These are phyloP conservation scores for Chaetomidium leptoderma DNA, from an alignment of 495 filamentous ascomycete genomes.

Conservation along the genomic window DNA sequence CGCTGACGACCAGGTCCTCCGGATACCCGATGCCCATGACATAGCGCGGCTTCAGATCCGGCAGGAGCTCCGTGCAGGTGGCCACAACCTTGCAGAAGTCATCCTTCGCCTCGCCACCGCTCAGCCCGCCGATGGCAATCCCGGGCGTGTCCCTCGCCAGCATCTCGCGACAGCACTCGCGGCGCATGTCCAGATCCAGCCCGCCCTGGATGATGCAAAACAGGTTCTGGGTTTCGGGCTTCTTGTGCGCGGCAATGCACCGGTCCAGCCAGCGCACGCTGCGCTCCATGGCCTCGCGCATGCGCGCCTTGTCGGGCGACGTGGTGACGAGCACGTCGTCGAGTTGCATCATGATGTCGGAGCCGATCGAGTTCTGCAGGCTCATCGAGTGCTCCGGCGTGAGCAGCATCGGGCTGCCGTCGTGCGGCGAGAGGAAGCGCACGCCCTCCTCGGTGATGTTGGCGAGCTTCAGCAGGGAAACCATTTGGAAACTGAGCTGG, in stretches of 20 bases:
- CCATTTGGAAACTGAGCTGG: slow-evolving; percentile 85
- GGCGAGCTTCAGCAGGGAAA: slow-evolving; percentile 88
- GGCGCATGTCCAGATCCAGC: slow-evolving; percentile 81
- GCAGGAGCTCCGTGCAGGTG: slow-evolving; percentile 78
- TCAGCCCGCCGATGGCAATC: slow-evolving; percentile 92
- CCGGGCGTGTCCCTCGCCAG: slow-evolving; percentile 86
- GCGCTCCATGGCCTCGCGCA: slow-evolving; percentile 91
- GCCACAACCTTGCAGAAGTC: slow-evolving; percentile 65
- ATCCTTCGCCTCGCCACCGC: slow-evolving; percentile 67
- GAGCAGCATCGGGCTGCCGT: slow-evolving; percentile 93
- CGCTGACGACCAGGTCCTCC: slow-evolving; percentile 85
- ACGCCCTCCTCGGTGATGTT: slow-evolving; percentile 95
- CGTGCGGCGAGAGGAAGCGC: slow-evolving; percentile 88
- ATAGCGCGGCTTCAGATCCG: slow-evolving; percentile 88
- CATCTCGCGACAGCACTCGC: slow-evolving; percentile 84
- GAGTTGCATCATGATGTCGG: slow-evolving; percentile 98
- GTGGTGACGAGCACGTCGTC: slow-evolving; percentile 97
- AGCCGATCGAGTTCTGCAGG: slow-evolving; percentile 94
- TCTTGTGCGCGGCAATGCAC: slow-evolving; percentile 86
- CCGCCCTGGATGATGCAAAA: slow-evolving; percentile 99
- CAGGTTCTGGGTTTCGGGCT: slow-evolving; percentile 80
- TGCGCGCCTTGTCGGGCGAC: slow-evolving; percentile 77
- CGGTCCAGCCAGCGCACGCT: slow-evolving; percentile 98
- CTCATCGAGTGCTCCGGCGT: slow-evolving; percentile 97
- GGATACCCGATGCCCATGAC: slow-evolving; percentile 99